Evolutionary conservation across 2,329 filamentous ascomycete species (phyloP), one percentile per base, ranked within the genome.

Genomic region (Spiromastix sp.): DNA sequence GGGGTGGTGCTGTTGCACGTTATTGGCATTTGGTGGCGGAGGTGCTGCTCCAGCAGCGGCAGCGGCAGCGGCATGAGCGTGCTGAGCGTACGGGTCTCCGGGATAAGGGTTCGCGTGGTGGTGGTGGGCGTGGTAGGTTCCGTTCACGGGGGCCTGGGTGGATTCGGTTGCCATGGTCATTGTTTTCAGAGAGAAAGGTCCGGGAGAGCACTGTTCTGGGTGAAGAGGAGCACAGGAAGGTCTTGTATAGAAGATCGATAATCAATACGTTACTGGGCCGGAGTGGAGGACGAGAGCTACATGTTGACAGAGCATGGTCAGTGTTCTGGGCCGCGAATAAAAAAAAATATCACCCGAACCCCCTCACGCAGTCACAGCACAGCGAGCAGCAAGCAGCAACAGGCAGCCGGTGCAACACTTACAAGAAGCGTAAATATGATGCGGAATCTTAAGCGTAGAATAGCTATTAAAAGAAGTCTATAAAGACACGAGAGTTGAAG

Each of bases 71-170:
- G 49, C 48, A 42, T 53, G 52, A 15, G 50, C 46, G n/a, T n/a
- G n/a, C 37, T 51, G 51, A 42, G 54, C 53, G 46, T 57, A 61
- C 24, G 51, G 52, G 27, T 60, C 57, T 16, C 44, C 39, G 13
- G 53, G 47, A 41, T 61, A 63, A 7, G 47, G 51, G 17, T 34
- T 43, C 5, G 40, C 11, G 21, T 44, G 43, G 21, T 44, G 43
- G 37, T 60, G 58, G 43, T 60, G 60, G 38, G 51, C 47, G 43
- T 56, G 53, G 44, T 57, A 62, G 48, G 49, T 60, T 48, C 60
- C 60, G 49, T 63, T 64, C 32, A 63, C 47, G 36, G 59, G 56
- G 49, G 53, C 47, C 42, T 60, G 57, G 37, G 53, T 53, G 40
- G 57, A 54, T 46, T 61, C 58, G 51, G 37, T 34, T 21, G 57